phyloP scores from a whole-genome alignment of 345 rosid species.

The Passiflora organensis region DNA sequence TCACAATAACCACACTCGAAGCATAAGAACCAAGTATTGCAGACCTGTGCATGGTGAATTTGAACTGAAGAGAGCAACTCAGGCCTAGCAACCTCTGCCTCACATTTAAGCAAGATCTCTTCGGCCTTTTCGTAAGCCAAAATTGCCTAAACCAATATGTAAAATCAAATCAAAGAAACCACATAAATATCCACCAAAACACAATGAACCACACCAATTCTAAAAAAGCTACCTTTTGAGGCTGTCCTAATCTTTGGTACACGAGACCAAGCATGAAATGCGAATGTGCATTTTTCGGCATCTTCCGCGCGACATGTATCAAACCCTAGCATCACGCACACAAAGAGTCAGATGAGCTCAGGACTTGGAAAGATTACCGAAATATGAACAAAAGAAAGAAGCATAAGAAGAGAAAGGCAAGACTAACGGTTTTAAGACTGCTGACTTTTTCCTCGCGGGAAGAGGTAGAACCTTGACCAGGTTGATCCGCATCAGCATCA shows the following conservation, averaged over 20 bases:
- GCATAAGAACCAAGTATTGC: not conserved
- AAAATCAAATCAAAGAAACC: slow-evolving; percentile 12
- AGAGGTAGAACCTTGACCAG: slow-evolving; percentile 53
- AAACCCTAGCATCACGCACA: slow-evolving; percentile 50
- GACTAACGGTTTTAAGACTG: slow-evolving; percentile 90
- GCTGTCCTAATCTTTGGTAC: slow-evolving; percentile 90
- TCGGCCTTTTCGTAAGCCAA: slow-evolving; percentile 83
- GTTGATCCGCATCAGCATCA: slow-evolving; percentile 74
- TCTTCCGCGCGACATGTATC: slow-evolving; percentile 88
- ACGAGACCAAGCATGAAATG: slow-evolving; percentile 92
- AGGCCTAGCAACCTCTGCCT: slow-evolving; percentile 80
- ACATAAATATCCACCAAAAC: slow-evolving; percentile 6
- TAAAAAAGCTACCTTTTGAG: slow-evolving; percentile 58
- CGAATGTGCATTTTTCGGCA: slow-evolving; percentile 96
- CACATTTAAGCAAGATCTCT: slow-evolving; percentile 73
- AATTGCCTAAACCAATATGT: slow-evolving; percentile 55
- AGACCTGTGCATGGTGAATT: slow-evolving; percentile 95
- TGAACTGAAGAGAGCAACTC: slow-evolving; percentile 90
- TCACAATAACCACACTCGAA: not conserved
- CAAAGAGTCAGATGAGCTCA: not conserved
- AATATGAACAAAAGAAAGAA: not conserved
- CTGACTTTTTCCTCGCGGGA: slow-evolving; percentile 93
- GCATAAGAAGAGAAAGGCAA: not conserved
- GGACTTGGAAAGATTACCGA: not conserved
- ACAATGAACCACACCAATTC: not conserved